Base-by-base conservation (phyloP, 176 grass and related monocot species). In the Metroxylon sagu region DNA sequence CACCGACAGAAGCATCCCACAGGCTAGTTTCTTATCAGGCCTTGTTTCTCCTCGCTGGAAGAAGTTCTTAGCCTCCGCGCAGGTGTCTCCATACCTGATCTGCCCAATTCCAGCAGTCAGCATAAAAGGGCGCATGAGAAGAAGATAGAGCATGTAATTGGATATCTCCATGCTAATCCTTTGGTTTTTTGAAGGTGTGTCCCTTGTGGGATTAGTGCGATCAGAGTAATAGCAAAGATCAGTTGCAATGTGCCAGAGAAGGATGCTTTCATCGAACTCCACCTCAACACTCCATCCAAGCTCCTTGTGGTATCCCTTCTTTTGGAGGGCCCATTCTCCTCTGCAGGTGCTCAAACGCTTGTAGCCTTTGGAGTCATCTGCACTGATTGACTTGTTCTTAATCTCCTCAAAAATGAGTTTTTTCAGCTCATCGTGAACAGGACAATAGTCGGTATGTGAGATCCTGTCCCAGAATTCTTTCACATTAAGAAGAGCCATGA, bases 221-320 rank as follows among this genome's bases (percentile, higher is more conserved):
- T 16, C 3, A 16, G 16, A 30, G 3, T 6, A 1, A 5, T n/a
- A 29, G 30, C 53, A 82, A 28, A 79, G 51, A 29, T 70, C 66
- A 6, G 67, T 79, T 0, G 54, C 75, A 8, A 88, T 68, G 61
- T 79, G 84, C 75, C 79, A 83, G 31, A 73, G 30, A 18, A 88
- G 54, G 23, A 88, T 65, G n/a, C 67, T 70, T 28, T 61, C 65
- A 0, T 80, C 64, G 5, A 68, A 18, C 26, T 74, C 71, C 19
- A 2, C 28, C 1, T 19, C 19, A 0, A 59, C 6, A 4, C 61
- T 73, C 18, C 60, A 71, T 4, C 19, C 3, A 16, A 50, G 14
- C 19, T 15, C 5, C 14, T 15, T 5, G 12, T 0, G 3, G 26
- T 59, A 28, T 5, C 57, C 63, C 63, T 66, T 66, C 15, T 14